phyloP scores from a whole-genome alignment of 2,329 filamentous ascomycete genomes.

The Zymoseptoria pseudotritici region DNA sequence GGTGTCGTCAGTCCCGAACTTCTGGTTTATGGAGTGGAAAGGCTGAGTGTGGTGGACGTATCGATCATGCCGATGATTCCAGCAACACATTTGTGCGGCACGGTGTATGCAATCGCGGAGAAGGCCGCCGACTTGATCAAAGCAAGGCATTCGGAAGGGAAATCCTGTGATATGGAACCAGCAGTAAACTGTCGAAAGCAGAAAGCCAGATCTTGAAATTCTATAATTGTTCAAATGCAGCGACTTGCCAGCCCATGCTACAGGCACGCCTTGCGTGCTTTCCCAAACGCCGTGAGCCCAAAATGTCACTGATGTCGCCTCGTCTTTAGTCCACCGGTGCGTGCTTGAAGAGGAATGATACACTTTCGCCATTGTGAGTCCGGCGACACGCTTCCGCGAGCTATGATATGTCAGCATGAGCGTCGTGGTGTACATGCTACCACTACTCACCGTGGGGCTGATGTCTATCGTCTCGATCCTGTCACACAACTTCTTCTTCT shows the following conservation, averaged over 20 bases:
- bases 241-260: neutral
- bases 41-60: slow-evolving; percentile 26
- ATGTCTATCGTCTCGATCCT: slow-evolving; percentile 89
- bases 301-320: neutral
- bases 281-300: neutral
- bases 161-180: no score
- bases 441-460: slow-evolving; percentile 57
- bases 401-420: slow-evolving; percentile 3
- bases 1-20: slow-evolving; percentile 23
- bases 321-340: slow-evolving; percentile 37
- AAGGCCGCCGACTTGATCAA: slow-evolving; percentile 30
- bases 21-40: slow-evolving; percentile 23
- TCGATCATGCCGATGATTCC: slow-evolving; percentile 27
- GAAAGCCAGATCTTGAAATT: neutral
- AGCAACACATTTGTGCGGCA: slow-evolving; percentile 19
- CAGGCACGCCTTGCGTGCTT: neutral
- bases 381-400: slow-evolving; percentile 63
- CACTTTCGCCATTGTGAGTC: slow-evolving; percentile 61
- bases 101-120: slow-evolving; percentile 30
- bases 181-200: no score
- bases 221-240: neutral
- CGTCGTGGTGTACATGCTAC: neutral
- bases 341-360: slow-evolving; percentile 63
- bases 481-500: slow-evolving; percentile 70
- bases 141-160: neutral